Conservation (phyloP, 441 rosid species). For the Macaranga tanarius region DNA sequence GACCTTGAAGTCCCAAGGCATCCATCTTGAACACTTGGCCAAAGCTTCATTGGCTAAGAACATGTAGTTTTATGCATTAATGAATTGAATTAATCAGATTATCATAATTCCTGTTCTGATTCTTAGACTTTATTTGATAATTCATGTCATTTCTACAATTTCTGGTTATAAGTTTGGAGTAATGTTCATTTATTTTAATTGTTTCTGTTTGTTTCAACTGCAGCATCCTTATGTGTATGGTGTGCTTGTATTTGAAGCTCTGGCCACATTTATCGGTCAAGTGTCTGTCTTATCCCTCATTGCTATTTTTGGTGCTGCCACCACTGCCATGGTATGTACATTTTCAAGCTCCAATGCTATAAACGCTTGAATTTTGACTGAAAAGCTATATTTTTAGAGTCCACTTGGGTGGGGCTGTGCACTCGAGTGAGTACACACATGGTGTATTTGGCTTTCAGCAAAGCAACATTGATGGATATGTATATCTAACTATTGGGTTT, state of each 20-base stretch:
- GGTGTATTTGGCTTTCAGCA: too few relatives aligned
- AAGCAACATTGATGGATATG: not conserved
- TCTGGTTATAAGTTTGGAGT: not conserved
- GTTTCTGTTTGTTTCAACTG: slow-evolving; percentile 12
- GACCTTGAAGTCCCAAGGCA: too few relatives aligned
- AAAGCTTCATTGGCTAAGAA: too few relatives aligned
- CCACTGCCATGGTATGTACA: slow-evolving; percentile 69
- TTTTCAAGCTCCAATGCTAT: not conserved
- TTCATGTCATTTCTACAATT: not conserved
- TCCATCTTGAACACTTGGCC: too few relatives aligned
- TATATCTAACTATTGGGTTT: slow-evolving; percentile 14
- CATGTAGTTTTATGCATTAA: not conserved
- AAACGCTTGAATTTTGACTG: not conserved
- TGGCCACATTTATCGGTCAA: slow-evolving; percentile 83
- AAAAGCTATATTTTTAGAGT: not conserved
- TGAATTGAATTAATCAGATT: not conserved
- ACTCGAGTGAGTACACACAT: too few relatives aligned
- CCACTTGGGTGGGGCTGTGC: not conserved
- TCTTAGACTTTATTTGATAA: not conserved
- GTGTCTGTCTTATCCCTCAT: slow-evolving; percentile 80
- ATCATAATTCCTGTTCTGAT: not conserved
- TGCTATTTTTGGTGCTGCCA: slow-evolving; percentile 81
- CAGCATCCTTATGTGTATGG: slow-evolving; percentile 84
- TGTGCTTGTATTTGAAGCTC: slow-evolving; percentile 76
- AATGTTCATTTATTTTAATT: not conserved